These are phyloP conservation scores for Calophaca sinica DNA, from an alignment of 306 rosid species.

Conservation along the genomic window DNA sequence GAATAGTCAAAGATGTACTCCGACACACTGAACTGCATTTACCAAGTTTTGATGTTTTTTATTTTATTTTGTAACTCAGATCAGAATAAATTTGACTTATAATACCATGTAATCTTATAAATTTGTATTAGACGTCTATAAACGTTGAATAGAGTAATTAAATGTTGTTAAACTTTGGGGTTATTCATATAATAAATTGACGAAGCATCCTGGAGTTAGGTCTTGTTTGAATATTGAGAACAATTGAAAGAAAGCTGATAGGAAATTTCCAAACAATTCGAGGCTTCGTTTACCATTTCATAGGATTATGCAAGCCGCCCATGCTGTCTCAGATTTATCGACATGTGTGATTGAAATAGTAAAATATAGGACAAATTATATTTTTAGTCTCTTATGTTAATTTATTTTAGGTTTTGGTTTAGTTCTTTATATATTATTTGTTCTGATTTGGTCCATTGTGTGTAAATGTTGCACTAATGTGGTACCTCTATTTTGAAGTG, in stretches of 20 bases:
- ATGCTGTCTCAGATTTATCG: constrained; percentile 25
- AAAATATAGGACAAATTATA: background rate
- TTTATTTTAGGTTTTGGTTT: background rate
- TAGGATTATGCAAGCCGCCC: constrained; percentile 9
- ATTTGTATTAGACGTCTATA: background rate
- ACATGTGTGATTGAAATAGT: constrained; percentile 17
- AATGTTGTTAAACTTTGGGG: background rate
- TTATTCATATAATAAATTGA: background rate
- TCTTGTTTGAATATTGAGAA: background rate
- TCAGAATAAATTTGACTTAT: constrained; percentile 33
- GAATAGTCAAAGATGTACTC: constrained; percentile 36
- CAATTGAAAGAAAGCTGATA: background rate
- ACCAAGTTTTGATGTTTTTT: background rate
- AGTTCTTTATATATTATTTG: no score
- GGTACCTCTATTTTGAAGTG: no score
- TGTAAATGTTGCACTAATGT: no score
- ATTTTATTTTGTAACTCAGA: constrained; percentile 4
- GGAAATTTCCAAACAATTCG: background rate
- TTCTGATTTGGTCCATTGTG: no score
- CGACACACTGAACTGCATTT: background rate
- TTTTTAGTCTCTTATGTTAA: no score
- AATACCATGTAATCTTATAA: background rate
- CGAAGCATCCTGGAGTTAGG: constrained; percentile 8
- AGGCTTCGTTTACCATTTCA: background rate
- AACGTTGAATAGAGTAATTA: background rate